These are phyloP conservation scores for Tribonema minus DNA, from an alignment of 108 stramenopile species.

Conservation along the genomic window DNA sequence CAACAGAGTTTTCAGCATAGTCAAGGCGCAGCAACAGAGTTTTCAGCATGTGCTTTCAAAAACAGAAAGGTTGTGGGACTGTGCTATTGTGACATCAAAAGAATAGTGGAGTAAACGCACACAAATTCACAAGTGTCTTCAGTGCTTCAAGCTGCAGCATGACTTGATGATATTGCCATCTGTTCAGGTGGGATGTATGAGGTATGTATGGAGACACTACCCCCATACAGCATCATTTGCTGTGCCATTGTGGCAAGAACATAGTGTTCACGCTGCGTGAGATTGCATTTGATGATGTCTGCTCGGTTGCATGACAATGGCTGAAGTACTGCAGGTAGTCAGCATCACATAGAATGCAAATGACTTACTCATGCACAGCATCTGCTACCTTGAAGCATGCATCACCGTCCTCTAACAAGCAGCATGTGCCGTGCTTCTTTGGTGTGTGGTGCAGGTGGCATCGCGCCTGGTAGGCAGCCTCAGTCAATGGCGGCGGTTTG, in stretches of 20 bases:
- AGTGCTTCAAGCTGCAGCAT: not conserved
- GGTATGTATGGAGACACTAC: no score
- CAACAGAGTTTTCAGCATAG: not conserved
- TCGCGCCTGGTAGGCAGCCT: conserved; percentile 69
- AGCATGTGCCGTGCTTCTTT: no score
- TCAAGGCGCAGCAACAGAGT: not conserved
- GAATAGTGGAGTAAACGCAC: not conserved
- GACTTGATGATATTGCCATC: no score
- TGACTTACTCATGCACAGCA: not conserved
- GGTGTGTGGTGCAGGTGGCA: conserved; percentile 51
- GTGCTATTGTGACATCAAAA: not conserved
- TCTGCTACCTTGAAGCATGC: no score
- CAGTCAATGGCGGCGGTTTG: conserved; percentile 74
- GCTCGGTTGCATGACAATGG: not conserved
- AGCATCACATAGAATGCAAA: not conserved
- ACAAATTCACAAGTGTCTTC: not conserved
- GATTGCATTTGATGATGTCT: not conserved
- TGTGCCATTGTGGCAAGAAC: not conserved
- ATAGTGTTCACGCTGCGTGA: not conserved
- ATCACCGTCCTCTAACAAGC: no score
- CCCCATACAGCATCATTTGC: no score
- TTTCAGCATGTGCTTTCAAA: not conserved
- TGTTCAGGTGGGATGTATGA: no score
- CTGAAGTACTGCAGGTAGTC: not conserved
- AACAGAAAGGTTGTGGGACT: not conserved